A percentile compares a stretch with the other conserved stretches of the same genome.
phyloP scores from a whole-genome alignment of 768 basidiomycete species.

The Lactarius indigo region DNA sequence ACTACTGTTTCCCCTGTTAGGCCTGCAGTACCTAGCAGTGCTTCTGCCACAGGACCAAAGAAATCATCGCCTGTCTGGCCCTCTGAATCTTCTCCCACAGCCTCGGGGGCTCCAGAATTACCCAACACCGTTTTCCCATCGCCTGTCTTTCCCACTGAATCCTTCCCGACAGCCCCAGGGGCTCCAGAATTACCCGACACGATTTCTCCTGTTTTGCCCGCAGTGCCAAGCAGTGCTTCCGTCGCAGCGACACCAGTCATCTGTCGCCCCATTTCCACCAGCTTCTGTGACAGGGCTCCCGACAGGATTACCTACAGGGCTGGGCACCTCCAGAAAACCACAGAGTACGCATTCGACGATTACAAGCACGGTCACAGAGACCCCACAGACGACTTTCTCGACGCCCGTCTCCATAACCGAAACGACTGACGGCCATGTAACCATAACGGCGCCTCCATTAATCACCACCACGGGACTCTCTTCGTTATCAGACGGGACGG shows the following conservation, averaged over 20 bases:
- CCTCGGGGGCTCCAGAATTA: not conserved
- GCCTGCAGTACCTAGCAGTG: not conserved
- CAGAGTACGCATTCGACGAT: constrained; percentile 29
- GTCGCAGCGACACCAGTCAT: not conserved
- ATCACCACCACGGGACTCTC: constrained; percentile 47
- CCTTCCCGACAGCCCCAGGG: not conserved
- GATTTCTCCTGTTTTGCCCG: not conserved
- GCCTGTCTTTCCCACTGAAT: not conserved
- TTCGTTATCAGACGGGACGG: constrained; percentile 41
- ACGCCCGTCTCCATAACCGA: constrained; percentile 42
- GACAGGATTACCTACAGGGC: not conserved
- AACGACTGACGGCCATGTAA: constrained; percentile 39
- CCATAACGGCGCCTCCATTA: constrained; percentile 42
- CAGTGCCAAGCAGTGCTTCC: not conserved
- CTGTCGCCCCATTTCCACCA: not conserved
- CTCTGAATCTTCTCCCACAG: not conserved
- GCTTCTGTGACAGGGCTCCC: not conserved
- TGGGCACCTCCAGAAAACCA: not conserved
- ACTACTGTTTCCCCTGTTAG: not conserved
- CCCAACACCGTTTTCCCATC: not conserved
- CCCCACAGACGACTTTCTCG: constrained; percentile 43
- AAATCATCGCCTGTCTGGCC: not conserved
- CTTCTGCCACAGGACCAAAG: not conserved
- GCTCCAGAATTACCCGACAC: not conserved
- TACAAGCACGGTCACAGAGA: constrained; percentile 42